phyloP scores from a whole-genome alignment of 1,284 basidiomycete genomes.

The Taiwanofungus camphoratus region DNA sequence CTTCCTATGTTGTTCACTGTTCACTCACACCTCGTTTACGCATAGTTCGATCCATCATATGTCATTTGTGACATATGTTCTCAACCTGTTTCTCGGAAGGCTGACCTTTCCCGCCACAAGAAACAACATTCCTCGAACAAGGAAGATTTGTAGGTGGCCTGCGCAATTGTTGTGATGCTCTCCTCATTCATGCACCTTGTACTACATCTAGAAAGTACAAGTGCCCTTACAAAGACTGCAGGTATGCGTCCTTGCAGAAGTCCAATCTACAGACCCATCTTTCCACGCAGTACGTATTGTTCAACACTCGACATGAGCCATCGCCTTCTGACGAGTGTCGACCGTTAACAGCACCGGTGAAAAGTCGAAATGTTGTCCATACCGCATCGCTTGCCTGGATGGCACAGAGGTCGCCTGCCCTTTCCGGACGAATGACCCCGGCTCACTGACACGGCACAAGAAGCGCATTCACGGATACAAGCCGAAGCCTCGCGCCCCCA shows the following conservation, averaged over 20 bases:
- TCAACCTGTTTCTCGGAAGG: not conserved
- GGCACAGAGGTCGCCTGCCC: not conserved
- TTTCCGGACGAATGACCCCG: not conserved
- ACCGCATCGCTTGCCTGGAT: not conserved
- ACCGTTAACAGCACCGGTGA: not conserved
- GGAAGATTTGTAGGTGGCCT: not conserved
- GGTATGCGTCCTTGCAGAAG: not conserved
- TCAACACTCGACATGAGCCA: not conserved
- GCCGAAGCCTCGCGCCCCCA: not conserved
- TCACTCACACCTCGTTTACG: no score
- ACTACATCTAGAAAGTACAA: not conserved
- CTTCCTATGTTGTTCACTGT: no score
- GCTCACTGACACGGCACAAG: not conserved
- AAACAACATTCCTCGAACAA: not conserved
- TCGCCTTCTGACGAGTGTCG: no score
- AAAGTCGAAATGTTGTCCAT: not conserved
- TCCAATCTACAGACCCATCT: not conserved
- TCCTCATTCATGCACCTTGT: not conserved
- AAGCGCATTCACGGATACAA: not conserved
- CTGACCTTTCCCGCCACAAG: not conserved
- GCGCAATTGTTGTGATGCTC: not conserved
- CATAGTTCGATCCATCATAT: not conserved
- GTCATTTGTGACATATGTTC: not conserved
- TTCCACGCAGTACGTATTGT: not conserved
- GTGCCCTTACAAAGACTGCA: not conserved